These are phyloP conservation scores for Dalbergia oliveri DNA, from an alignment of 306 rosid genomes.

Conservation along the genomic window DNA sequence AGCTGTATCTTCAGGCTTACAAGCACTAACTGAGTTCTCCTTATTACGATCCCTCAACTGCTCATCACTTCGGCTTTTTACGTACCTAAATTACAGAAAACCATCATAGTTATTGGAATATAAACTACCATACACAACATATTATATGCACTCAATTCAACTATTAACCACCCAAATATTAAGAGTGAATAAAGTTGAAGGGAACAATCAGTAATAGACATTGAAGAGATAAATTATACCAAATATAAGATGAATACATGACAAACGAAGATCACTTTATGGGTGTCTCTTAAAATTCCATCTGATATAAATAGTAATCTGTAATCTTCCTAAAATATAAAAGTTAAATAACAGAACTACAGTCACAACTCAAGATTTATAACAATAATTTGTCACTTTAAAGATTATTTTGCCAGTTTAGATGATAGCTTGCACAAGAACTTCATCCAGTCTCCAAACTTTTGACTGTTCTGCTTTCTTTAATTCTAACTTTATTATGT, in stretches of 20 bases:
- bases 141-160: not conserved
- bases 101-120: constrained; percentile 26
- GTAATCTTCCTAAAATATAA: not conserved
- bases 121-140: not conserved
- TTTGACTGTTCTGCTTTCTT: not conserved
- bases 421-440: constrained; percentile 2
- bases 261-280: not conserved
- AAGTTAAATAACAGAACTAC: constrained; percentile 1
- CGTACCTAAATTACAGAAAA: constrained; percentile 64
- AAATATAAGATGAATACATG: not conserved
- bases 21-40: constrained; percentile 37
- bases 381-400: not conserved
- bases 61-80: constrained; percentile 85
- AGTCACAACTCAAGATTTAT: not conserved
- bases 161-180: not conserved
- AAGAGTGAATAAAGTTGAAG: constrained; percentile 14
- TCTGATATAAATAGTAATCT: not conserved
- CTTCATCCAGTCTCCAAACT: not conserved
- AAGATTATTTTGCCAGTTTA: constrained; percentile 5
- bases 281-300: not conserved
- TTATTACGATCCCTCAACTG: constrained; percentile 57
- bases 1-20: constrained; percentile 72
- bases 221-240: not conserved
- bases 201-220: constrained; percentile 27
- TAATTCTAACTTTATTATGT: not conserved